Conservation (phyloP, 1,139 yeast genomes). For the Hemisphaericaspora subhashii region DNA sequence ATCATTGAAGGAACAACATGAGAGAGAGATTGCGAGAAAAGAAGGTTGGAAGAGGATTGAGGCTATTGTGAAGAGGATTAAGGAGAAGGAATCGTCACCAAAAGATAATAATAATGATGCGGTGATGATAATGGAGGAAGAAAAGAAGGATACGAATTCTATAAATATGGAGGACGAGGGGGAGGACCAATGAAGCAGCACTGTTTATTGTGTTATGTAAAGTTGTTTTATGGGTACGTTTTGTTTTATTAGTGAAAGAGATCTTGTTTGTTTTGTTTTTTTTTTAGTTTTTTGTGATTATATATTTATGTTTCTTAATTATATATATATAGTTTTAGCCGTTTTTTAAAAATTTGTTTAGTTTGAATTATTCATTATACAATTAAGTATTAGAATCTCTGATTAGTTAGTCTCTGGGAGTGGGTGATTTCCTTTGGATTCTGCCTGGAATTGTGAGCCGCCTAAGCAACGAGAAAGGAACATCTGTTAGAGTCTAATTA, state of each 20-base stretch:
- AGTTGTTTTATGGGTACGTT: not conserved
- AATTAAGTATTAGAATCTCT: not conserved
- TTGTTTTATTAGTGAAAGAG: not conserved
- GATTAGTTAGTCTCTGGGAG: too few species aligned
- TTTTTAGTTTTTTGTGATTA: not conserved
- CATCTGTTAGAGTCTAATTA: too few species aligned
- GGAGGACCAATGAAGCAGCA: too few species aligned
- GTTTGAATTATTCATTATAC: not conserved
- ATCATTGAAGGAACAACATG: conserved; percentile 64
- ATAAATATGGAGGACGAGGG: not conserved
- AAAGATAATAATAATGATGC: too few species aligned
- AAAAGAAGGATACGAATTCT: not conserved
- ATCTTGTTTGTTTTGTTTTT: too few species aligned
- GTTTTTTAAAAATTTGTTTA: not conserved
- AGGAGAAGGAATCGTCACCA: conserved; percentile 18
- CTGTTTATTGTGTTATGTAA: too few species aligned
- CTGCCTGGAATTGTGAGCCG: too few species aligned
- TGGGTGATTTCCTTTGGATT: too few species aligned
- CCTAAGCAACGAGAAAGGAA: too few species aligned
- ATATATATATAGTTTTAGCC: not conserved
- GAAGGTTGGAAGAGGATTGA: conserved; percentile 79
- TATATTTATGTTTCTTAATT: too few species aligned
- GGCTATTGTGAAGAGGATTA: conserved; percentile 48
- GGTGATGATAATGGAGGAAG: not conserved
- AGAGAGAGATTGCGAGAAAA: conserved; percentile 59